Evolutionary conservation across 2,329 filamentous ascomycete species (phyloP).

Genomic region (Sporothrix curviconia): DNA sequence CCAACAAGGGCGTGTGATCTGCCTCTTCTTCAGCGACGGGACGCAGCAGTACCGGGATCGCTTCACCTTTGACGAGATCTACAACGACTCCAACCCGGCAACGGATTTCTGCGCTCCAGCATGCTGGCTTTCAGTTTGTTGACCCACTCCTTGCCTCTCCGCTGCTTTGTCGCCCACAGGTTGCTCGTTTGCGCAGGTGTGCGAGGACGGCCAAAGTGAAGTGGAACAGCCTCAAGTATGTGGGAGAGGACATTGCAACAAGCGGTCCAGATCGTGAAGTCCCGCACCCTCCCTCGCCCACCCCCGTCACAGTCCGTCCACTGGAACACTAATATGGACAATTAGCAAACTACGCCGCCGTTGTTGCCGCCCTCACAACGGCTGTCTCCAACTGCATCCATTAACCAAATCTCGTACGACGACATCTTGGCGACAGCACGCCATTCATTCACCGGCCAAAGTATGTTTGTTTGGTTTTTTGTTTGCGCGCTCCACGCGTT

Average conservation of each 20-base stretch:
- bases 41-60: conserved; percentile 75
- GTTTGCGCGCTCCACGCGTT: too few relatives aligned
- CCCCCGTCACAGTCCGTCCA: too few relatives aligned
- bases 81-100: conserved; percentile 55
- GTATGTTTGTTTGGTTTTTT: conserved; percentile 23
- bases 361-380: conserved; percentile 56
- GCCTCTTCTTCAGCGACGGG: conserved; percentile 72
- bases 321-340: too few relatives aligned
- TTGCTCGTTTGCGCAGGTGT: conserved; percentile 52
- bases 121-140: conserved; percentile 70
- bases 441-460: conserved; percentile 35
- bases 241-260: conserved; percentile 41
- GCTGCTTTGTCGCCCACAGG: conserved; percentile 55
- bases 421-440: conserved; percentile 66
- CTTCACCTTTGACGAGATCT: conserved; percentile 62
- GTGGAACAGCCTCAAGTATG: conserved; percentile 52
- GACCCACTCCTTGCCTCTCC: conserved; percentile 43
- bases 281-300: too few relatives aligned
- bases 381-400: conserved; percentile 41
- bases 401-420: conserved; percentile 51
- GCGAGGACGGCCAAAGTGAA: conserved; percentile 52
- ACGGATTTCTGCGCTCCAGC: conserved; percentile 63
- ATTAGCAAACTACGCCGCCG: conserved; percentile 50
- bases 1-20: conserved; percentile 64
- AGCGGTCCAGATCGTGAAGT: conserved; percentile 43